Evolutionary conservation across 306 rosid genomes (phyloP).

Genomic region (peach (Prunus persica)): DNA sequence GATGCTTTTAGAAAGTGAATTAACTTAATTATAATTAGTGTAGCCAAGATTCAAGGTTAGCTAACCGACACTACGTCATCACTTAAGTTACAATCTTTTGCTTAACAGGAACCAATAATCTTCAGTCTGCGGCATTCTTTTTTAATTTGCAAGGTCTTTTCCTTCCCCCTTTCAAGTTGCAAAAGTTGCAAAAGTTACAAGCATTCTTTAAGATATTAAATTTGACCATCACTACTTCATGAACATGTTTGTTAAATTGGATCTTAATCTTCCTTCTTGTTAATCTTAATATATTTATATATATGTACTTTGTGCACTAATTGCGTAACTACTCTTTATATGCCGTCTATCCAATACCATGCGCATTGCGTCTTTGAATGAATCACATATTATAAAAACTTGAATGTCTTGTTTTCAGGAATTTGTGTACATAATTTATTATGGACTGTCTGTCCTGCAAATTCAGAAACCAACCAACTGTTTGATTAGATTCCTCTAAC

Average conservation of each 20-base stretch:
- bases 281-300: neutral
- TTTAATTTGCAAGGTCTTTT: neutral
- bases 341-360: slow-evolving; percentile 9
- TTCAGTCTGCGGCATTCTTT: neutral
- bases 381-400: neutral
- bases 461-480: neutral
- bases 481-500: neutral
- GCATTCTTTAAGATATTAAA: neutral
- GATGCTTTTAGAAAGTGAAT: neutral
- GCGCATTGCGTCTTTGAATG: slow-evolving; percentile 5
- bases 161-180: neutral
- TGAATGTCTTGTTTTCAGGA: neutral
- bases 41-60: neutral
- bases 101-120: neutral
- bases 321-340: neutral
- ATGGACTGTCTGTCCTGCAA: neutral
- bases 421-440: neutral
- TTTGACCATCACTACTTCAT: neutral
- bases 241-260: neutral
- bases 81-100: neutral
- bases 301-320: neutral
- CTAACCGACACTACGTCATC: neutral
- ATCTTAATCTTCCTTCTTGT: neutral
- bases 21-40: neutral
- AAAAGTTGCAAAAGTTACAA: neutral